Evolutionary conservation across 2,329 filamentous ascomycete genomes (phyloP).

Genomic region (Colletotrichum echinochloae): DNA sequence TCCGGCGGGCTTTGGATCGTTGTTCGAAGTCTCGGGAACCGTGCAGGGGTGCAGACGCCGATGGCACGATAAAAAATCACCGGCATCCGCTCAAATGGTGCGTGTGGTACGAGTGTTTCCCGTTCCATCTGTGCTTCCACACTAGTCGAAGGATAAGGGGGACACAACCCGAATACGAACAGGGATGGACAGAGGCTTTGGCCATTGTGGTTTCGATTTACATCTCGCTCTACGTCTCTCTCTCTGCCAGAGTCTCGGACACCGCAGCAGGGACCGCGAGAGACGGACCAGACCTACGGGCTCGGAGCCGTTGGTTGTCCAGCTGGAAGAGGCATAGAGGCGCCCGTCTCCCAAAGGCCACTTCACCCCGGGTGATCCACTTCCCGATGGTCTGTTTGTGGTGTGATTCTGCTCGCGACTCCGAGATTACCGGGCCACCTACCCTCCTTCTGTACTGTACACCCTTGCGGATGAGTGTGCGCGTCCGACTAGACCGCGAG

Average conservation of each 20-base stretch:
- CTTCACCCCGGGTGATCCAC: conserved; percentile 34
- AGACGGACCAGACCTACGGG: not conserved
- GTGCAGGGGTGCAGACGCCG: conserved; percentile 32
- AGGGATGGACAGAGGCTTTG: not conserved
- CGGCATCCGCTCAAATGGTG: conserved; percentile 34
- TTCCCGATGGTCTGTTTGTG: conserved; percentile 39
- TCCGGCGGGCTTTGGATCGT: conserved; percentile 30
- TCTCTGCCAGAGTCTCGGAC: not conserved
- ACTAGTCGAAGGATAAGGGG: not conserved
- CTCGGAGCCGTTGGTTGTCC: conserved; percentile 1
- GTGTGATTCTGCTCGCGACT: conserved; percentile 31
- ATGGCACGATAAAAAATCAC: conserved; percentile 35
- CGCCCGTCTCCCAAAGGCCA: conserved; percentile 23
- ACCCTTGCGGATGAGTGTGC: too few relatives aligned
- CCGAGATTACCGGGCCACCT: conserved; percentile 38
- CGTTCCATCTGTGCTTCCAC: not conserved
- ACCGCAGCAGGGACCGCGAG: not conserved
- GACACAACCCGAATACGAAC: conserved; percentile 32
- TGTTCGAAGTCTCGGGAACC: conserved; percentile 6
- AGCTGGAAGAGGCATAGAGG: conserved; percentile 17
- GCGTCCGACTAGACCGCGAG: conserved; percentile 5
- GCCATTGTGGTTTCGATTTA: conserved; percentile 5
- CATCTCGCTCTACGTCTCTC: too few relatives aligned
- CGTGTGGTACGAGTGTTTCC: conserved; percentile 38
- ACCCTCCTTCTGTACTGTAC: too few relatives aligned